Percentiles rank a stretch among this genome's conserved stretches.
Evolutionary conservation across 306 rosid genomes (phyloP).

Genomic region (Pueraria montana): DNA sequence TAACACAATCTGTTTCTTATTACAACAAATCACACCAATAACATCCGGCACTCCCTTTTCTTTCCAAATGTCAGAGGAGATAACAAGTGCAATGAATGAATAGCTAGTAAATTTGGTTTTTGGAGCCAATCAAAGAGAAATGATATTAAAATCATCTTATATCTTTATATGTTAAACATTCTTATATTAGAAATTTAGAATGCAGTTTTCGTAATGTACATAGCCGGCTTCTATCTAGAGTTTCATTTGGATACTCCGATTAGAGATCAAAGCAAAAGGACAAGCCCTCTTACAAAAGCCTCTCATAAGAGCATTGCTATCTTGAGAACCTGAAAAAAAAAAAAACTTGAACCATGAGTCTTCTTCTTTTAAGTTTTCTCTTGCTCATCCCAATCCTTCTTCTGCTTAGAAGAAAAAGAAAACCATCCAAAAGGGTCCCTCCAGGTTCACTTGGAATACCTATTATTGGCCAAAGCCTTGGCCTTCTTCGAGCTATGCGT

Average conservation of each 20-base stretch:
- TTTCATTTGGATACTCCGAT: neutral
- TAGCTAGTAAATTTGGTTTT: neutral
- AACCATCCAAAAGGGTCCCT: constrained; percentile 60
- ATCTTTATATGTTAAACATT: neutral
- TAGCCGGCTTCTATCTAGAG: neutral
- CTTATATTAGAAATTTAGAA: neutral
- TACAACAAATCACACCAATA: neutral
- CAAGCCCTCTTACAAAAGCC: neutral
- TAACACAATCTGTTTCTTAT: too few species aligned
- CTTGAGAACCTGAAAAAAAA: neutral
- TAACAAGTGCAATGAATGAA: neutral
- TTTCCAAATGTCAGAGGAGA: neutral
- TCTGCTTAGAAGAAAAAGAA: constrained; percentile 56
- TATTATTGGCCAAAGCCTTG: constrained; percentile 72
- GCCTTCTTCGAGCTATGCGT: constrained; percentile 67
- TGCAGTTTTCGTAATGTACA: neutral
- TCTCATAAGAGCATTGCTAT: neutral
- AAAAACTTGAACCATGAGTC: constrained; percentile 49
- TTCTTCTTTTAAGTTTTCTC: constrained; percentile 45
- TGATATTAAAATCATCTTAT: neutral
- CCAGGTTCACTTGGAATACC: constrained; percentile 87
- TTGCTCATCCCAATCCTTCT: constrained; percentile 60
- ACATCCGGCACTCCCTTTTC: neutral
- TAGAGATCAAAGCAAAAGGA: neutral
- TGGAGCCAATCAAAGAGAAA: neutral